phyloP scores from a whole-genome alignment of 176 grass and related monocot species.

The Calamus simplicifolius region DNA sequence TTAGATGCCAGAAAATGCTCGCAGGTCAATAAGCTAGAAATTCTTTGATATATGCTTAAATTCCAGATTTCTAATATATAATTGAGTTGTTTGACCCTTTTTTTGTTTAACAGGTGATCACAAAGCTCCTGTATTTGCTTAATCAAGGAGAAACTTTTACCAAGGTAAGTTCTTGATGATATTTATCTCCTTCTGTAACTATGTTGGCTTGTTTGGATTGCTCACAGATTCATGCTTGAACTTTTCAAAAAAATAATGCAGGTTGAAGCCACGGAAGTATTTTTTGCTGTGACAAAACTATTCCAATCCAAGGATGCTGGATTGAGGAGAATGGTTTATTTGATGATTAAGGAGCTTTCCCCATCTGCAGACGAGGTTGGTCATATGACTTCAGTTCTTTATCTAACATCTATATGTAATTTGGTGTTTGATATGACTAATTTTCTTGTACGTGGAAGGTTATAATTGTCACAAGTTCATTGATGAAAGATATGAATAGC shows the following conservation, averaged over 20 bases:
- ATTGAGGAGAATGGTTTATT: slow-evolving; percentile 98
- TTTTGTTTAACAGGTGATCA: slow-evolving; percentile 57
- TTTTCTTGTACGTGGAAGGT: slow-evolving; percentile 39
- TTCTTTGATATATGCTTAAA: no score
- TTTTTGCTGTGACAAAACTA: slow-evolving; percentile 91
- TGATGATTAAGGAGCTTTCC: slow-evolving; percentile 98
- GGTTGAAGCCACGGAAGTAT: slow-evolving; percentile 93
- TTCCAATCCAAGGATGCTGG: slow-evolving; percentile 96
- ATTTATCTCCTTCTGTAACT: background rate
- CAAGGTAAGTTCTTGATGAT: slow-evolving; percentile 41
- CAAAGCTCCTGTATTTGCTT: slow-evolving; percentile 95
- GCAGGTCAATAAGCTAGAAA: slow-evolving; percentile 37
- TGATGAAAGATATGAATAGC: slow-evolving; percentile 99
- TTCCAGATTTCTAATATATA: no score
- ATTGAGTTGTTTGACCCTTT: no score
- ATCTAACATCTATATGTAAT: background rate
- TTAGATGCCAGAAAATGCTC: slow-evolving; percentile 89
- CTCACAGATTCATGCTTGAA: background rate
- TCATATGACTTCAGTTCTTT: no score
- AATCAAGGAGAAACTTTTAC: slow-evolving; percentile 98
- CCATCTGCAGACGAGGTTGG: slow-evolving; percentile 87
- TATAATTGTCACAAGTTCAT: slow-evolving; percentile 98
- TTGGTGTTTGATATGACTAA: slow-evolving; percentile 11
- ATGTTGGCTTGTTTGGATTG: background rate
- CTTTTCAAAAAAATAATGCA: slow-evolving; percentile 20